These are phyloP conservation scores for Isatis lusitanica DNA, from an alignment of 441 rosid genomes.

Conservation along the genomic window DNA sequence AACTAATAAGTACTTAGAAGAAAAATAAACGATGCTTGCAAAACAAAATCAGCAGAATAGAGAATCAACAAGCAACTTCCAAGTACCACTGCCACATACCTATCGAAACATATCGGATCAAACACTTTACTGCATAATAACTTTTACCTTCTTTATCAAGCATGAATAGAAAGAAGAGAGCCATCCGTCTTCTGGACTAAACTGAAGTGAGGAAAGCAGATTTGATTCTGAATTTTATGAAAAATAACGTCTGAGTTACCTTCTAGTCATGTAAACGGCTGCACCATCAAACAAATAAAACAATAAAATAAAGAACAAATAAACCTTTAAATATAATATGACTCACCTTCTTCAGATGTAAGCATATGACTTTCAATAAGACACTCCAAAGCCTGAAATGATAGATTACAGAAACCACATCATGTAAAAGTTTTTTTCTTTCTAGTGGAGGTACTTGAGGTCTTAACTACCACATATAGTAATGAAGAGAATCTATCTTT, in stretches of 20 bases:
- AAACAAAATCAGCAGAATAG: not conserved
- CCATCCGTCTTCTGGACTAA: slow-evolving; percentile 91
- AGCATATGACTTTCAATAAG: slow-evolving; percentile 93
- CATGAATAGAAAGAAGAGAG: slow-evolving; percentile 91
- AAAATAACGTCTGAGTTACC: not conserved
- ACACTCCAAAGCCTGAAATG: slow-evolving; percentile 86
- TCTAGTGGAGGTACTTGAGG: not conserved
- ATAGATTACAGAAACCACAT: slow-evolving; percentile 24
- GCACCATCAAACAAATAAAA: not conserved
- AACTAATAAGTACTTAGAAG: slow-evolving; percentile 26
- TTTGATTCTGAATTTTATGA: slow-evolving; percentile 54
- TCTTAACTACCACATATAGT: slow-evolving; percentile 10
- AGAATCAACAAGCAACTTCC: not conserved
- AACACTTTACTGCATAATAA: not conserved
- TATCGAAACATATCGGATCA: not conserved
- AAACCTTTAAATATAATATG: slow-evolving; percentile 9
- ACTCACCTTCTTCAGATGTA: slow-evolving; percentile 80
- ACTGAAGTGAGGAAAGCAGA: slow-evolving; percentile 77
- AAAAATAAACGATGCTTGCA: not conserved
- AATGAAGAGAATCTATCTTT: not conserved
- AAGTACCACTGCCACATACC: not conserved
- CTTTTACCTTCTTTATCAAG: slow-evolving; percentile 75
- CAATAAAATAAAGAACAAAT: not conserved
- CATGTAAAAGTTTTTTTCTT: not conserved
- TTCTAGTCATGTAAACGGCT: slow-evolving; percentile 5